Evolutionary conservation across 352 stramenopile genomes (phyloP).

Genomic region (Detonula confervacea): DNA sequence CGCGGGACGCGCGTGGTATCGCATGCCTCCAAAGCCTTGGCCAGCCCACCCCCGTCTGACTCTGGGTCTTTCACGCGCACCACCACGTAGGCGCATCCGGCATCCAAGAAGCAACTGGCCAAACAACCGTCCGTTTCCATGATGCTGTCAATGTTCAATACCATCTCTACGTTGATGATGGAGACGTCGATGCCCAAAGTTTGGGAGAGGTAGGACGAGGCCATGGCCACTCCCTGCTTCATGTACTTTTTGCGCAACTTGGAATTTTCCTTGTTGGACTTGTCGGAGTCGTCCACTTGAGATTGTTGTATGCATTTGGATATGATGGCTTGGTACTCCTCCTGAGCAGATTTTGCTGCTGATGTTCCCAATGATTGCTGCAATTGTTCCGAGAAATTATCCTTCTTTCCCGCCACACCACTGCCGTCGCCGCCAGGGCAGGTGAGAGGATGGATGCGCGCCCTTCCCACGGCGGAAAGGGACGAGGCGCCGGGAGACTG

Average conservation of each 20-base stretch:
- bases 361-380: neutral
- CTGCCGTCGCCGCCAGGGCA: no score
- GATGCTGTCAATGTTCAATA: constrained; percentile 51
- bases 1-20: constrained; percentile 66
- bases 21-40: constrained; percentile 48
- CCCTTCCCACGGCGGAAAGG: constrained; percentile 66
- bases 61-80: constrained; percentile 29
- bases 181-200: constrained; percentile 74
- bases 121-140: constrained; percentile 73
- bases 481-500: constrained; percentile 9
- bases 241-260: constrained; percentile 82
- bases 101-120: constrained; percentile 77
- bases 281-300: constrained; percentile 14
- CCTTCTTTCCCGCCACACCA: no score
- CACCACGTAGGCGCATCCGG: constrained; percentile 70
- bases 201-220: constrained; percentile 60
- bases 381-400: no score
- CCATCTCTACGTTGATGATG: constrained; percentile 75
- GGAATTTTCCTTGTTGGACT: constrained; percentile 46
- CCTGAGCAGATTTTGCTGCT: constrained; percentile 1
- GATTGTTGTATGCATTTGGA: constrained; percentile 70
- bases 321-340: constrained; percentile 62
- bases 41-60: constrained; percentile 24
- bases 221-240: constrained; percentile 77
- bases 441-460: constrained; percentile 68